Evolutionary conservation across 345 rosid genomes (phyloP).

Genomic region (Brassica cretica): DNA sequence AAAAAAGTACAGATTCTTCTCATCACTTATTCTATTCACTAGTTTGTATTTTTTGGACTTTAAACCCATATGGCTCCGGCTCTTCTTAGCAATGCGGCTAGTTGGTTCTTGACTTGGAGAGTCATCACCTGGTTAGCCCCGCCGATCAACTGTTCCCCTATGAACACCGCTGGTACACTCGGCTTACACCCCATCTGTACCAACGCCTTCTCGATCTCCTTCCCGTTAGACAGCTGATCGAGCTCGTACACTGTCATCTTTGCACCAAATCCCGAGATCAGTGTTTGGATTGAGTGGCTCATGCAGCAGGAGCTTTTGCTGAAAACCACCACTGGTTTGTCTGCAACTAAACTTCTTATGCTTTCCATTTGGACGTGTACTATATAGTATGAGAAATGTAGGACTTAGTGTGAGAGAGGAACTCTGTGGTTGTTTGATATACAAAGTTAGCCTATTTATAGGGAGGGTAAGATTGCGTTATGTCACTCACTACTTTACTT

Average conservation of each 20-base stretch:
- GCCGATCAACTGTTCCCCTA: constrained; percentile 67
- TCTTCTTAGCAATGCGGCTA: constrained; percentile 39
- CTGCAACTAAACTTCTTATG: constrained; percentile 59
- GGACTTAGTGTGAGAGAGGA: constrained; percentile 13
- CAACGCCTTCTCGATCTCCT: constrained; percentile 59
- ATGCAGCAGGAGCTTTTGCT: constrained; percentile 79
- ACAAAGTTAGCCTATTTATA: constrained; percentile 36
- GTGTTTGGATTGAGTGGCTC: constrained; percentile 66
- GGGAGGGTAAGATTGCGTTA: constrained; percentile 33
- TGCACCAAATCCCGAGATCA: constrained; percentile 71
- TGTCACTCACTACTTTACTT: constrained; percentile 37
- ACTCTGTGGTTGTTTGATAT: constrained; percentile 11
- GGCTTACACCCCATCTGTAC: constrained; percentile 62
- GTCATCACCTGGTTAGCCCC: constrained; percentile 73
- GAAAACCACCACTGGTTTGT: constrained; percentile 82
- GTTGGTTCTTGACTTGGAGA: constrained; percentile 45
- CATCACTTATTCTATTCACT: constrained; percentile 31
- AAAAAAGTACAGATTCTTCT: constrained; percentile 1
- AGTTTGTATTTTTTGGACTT: constrained; percentile 14
- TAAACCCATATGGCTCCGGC: constrained; percentile 48
- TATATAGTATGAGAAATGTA: constrained; percentile 19
- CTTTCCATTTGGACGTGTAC: constrained; percentile 24
- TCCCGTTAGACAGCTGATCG: constrained; percentile 58
- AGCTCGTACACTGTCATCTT: constrained; percentile 73
- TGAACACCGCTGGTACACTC: constrained; percentile 77